phyloP scores from a whole-genome alignment of 2,329 filamentous ascomycete genomes.

The Didymella segeticola region DNA sequence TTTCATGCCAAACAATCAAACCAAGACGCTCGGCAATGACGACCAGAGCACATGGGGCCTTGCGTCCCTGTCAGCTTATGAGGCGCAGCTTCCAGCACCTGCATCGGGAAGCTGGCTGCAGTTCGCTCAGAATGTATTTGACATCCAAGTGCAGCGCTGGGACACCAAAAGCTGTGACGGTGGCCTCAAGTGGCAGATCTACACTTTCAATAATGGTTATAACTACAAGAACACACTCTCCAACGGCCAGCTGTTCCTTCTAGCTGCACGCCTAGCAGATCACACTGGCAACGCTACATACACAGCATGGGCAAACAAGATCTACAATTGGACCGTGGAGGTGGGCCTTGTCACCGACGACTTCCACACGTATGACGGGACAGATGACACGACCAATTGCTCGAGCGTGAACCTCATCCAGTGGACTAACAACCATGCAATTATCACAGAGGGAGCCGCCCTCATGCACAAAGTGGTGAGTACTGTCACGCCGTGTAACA shows the following conservation, averaged over 20 bases:
- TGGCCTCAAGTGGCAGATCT: slow-evolving; percentile 77
- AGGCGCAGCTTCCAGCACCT: slow-evolving; percentile 66
- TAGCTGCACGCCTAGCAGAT: slow-evolving; percentile 75
- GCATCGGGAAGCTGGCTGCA: slow-evolving; percentile 60
- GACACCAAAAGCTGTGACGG: slow-evolving; percentile 69
- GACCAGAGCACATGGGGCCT: slow-evolving; percentile 76
- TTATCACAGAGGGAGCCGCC: slow-evolving; percentile 59
- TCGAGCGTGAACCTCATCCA: slow-evolving; percentile 54
- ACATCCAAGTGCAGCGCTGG: slow-evolving; percentile 72
- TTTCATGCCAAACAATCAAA: slow-evolving; percentile 50
- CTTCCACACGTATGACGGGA: slow-evolving; percentile 61
- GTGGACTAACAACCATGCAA: slow-evolving; percentile 60
- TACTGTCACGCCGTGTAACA: neutral
- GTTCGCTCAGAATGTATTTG: slow-evolving; percentile 74
- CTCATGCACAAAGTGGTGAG: slow-evolving; percentile 58
- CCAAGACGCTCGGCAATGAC: slow-evolving; percentile 65
- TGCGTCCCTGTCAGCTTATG: slow-evolving; percentile 69
- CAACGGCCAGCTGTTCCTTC: slow-evolving; percentile 80
- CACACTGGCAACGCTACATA: slow-evolving; percentile 65
- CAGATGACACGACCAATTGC: slow-evolving; percentile 53
- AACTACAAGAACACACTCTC: slow-evolving; percentile 79
- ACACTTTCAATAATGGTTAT: slow-evolving; percentile 73
- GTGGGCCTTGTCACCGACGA: slow-evolving; percentile 57
- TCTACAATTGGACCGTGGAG: slow-evolving; percentile 62
- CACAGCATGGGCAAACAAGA: slow-evolving; percentile 67